These are phyloP conservation scores for Plasmodium falciparum DNA, from an alignment of 169 alveolate species.

Conservation along the genomic window DNA sequence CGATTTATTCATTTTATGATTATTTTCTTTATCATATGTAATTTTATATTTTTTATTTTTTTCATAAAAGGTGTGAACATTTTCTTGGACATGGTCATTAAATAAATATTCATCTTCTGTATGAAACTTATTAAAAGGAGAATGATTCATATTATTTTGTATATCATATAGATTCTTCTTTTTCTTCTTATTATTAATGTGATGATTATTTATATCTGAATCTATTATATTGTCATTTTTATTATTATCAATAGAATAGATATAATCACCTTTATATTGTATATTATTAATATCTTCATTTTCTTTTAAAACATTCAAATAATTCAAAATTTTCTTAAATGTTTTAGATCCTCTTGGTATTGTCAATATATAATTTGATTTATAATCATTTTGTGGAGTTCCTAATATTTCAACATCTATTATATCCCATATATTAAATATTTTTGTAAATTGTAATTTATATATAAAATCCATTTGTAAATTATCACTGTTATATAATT, in stretches of 20 bases:
- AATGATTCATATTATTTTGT: no score
- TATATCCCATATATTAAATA: constrained; percentile 72
- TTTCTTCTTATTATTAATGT: not conserved
- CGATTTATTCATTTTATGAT: not conserved
- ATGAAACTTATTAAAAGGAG: no score
- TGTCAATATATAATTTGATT: constrained; percentile 41
- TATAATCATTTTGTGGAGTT: constrained; percentile 7
- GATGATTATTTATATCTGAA: not conserved
- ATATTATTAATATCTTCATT: not conserved
- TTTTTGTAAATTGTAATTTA: constrained; percentile 1
- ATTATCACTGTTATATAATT: not conserved
- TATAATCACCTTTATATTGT: not conserved
- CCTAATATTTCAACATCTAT: constrained; percentile 49
- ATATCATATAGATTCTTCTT: not conserved
- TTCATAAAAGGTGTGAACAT: not conserved
- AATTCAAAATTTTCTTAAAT: constrained; percentile 1
- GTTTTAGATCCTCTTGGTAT: constrained; percentile 42
- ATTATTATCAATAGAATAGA: not conserved
- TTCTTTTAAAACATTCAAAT: not conserved
- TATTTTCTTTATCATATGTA: not conserved
- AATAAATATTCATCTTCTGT: no score
- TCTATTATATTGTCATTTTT: not conserved
- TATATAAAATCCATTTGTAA: not conserved
- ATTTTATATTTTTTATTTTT: not conserved
- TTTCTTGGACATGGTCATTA: not conserved